A percentile compares a stretch with the other conserved stretches of the same genome.
Evolutionary conservation across 2,329 filamentous ascomycete genomes (phyloP).

Genomic region (Lizonia empirigonia): DNA sequence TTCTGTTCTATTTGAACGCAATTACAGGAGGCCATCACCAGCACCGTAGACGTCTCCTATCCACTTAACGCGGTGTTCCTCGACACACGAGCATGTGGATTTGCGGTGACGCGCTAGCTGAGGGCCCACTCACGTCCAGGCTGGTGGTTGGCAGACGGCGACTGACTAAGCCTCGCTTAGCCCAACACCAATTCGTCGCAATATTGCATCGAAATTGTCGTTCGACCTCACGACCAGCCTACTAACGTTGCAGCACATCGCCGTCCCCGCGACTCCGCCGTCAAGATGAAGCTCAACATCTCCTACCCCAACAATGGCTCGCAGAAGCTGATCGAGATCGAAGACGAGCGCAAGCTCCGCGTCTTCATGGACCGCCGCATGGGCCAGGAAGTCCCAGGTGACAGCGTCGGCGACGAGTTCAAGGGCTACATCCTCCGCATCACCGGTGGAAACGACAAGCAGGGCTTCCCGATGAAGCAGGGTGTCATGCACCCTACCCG

Average conservation of each 20-base stretch:
- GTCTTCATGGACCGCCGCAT: constrained; percentile 99
- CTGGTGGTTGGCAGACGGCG: constrained; percentile 3
- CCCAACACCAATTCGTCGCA: neutral
- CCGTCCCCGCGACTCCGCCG: constrained; percentile 42
- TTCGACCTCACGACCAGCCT: constrained; percentile 34
- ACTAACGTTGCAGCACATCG: constrained; percentile 46
- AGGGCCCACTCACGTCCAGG: neutral
- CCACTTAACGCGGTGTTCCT: constrained; percentile 4
- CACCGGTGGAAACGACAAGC: constrained; percentile 99
- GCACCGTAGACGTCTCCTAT: neutral
- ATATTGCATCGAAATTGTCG: constrained; percentile 8
- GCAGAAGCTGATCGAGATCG: constrained; percentile 98
- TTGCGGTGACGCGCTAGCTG: neutral
- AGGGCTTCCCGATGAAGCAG: constrained; percentile 99
- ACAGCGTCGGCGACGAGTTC: constrained; percentile 98
- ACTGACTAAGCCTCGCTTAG: constrained; percentile 9
- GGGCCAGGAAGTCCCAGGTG: constrained; percentile 89
- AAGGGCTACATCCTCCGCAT: constrained; percentile 99
- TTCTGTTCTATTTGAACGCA: too few relatives aligned
- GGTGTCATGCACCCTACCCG: constrained; percentile 98
- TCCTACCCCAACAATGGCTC: constrained; percentile 98
- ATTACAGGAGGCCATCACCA: neutral
- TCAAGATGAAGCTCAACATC: constrained; percentile 77
- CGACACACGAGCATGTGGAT: neutral
- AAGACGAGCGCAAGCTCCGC: constrained; percentile 99